Conservation (phyloP, 1,284 basidiomycete species). For the Ganoderma meredithae region DNA sequence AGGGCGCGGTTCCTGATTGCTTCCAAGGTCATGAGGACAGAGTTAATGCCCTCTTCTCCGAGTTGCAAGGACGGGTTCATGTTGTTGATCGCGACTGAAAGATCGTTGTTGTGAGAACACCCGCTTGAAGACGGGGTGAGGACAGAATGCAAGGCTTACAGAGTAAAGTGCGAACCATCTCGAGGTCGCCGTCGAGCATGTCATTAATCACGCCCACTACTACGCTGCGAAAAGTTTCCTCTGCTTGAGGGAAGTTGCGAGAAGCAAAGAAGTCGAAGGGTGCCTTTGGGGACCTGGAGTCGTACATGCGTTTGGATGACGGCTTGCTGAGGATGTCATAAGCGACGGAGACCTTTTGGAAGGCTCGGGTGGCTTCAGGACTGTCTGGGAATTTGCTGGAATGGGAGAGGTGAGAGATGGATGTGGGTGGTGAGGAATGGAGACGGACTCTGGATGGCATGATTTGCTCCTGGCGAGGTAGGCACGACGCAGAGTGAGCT, state of each 20-base stretch:
- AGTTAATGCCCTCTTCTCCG: constrained; percentile 76
- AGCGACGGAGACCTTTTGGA: constrained; percentile 86
- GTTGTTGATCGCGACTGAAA: constrained; percentile 72
- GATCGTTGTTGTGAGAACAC: background rate
- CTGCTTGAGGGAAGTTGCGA: constrained; percentile 60
- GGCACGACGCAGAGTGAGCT: constrained; percentile 71
- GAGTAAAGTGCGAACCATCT: constrained; percentile 78
- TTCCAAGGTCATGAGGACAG: constrained; percentile 67
- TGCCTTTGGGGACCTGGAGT: constrained; percentile 57
- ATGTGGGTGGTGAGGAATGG: constrained; percentile 4
- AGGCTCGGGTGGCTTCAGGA: constrained; percentile 80
- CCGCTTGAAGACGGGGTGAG: background rate
- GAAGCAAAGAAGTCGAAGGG: constrained; percentile 62
- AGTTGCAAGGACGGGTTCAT: constrained; percentile 74
- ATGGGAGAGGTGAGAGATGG: background rate
- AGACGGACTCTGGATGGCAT: constrained; percentile 85
- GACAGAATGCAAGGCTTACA: constrained; percentile 51
- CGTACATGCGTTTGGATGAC: constrained; percentile 72
- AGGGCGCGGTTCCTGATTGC: constrained; percentile 72
- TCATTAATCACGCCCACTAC: constrained; percentile 80
- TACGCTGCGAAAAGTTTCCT: constrained; percentile 81
- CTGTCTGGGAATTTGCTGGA: constrained; percentile 82
- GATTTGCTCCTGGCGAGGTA: constrained; percentile 79
- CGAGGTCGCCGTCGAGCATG: constrained; percentile 84
- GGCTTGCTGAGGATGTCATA: constrained; percentile 84